Evolutionary conservation across 2,329 filamentous ascomycete species (phyloP).

Genomic region (Penicillium palitans): DNA sequence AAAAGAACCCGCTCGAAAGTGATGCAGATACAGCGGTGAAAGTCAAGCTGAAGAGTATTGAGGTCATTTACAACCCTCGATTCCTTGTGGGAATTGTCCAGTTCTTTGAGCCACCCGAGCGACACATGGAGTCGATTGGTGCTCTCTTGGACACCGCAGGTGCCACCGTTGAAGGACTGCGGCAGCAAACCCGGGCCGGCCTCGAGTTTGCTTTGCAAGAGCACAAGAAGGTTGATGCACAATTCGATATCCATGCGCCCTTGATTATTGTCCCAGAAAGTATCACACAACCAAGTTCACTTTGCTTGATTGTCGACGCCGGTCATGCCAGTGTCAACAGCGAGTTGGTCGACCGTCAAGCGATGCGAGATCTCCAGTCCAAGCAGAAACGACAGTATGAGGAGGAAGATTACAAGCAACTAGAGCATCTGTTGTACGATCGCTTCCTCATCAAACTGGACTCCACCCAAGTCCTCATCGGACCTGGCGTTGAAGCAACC

Average conservation of each 20-base stretch:
- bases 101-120: conserved; percentile 94
- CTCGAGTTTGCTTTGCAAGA: conserved; percentile 96
- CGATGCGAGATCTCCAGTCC: conserved; percentile 81
- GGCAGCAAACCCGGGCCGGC: conserved; percentile 92
- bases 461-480: conserved; percentile 93
- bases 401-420: conserved; percentile 80
- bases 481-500: conserved; percentile 86
- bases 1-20: conserved; percentile 91
- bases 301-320: conserved; percentile 91
- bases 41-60: conserved; percentile 89
- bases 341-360: conserved; percentile 88
- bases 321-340: conserved; percentile 94
- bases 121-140: conserved; percentile 97
- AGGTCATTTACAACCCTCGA: conserved; percentile 95
- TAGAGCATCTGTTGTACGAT: conserved; percentile 96
- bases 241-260: conserved; percentile 91
- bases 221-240: conserved; percentile 96
- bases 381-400: conserved; percentile 87
- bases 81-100: conserved; percentile 87
- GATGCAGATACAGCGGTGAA: conserved; percentile 88
- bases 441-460: conserved; percentile 91
- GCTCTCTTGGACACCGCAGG: conserved; percentile 94
- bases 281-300: conserved; percentile 75
- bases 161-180: conserved; percentile 89
- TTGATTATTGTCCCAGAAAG: conserved; percentile 95